Evolutionary conservation across 371 early-diverging fungal species (phyloP).

Genomic region (Mortierella sp.): DNA sequence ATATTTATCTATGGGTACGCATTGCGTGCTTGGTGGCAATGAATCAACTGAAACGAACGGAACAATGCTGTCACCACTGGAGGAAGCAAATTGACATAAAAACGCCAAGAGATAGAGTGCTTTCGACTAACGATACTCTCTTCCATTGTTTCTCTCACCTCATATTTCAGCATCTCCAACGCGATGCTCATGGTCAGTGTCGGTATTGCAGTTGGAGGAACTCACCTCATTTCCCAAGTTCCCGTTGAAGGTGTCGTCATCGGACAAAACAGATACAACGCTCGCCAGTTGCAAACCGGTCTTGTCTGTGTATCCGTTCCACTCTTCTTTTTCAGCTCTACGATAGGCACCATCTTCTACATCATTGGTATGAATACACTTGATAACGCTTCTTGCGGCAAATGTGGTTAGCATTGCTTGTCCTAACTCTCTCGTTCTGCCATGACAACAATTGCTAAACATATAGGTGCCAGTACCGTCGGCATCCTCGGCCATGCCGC

Average conservation of each 20-base stretch:
- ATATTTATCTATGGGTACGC: not conserved
- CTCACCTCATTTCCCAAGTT: slow-evolving; percentile 69
- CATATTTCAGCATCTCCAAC: slow-evolving; percentile 65
- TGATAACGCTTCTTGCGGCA: not conserved
- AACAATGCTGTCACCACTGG: no score
- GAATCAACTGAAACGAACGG: no score
- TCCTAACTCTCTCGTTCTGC: not conserved
- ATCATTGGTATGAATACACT: slow-evolving; percentile 61
- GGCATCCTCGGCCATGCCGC: slow-evolving; percentile 78
- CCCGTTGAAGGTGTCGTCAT: slow-evolving; percentile 66
- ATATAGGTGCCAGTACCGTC: slow-evolving; percentile 69
- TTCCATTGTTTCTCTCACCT: not conserved
- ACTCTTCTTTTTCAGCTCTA: slow-evolving; percentile 74
- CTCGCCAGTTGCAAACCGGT: slow-evolving; percentile 70
- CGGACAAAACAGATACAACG: slow-evolving; percentile 61
- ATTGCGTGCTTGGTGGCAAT: no score
- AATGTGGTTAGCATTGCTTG: not conserved
- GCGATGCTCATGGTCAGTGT: slow-evolving; percentile 72
- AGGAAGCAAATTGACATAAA: no score
- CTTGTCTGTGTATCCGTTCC: slow-evolving; percentile 67
- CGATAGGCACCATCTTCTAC: slow-evolving; percentile 78
- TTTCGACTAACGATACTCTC: not conserved
- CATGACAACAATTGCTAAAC: not conserved
- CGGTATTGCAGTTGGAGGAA: slow-evolving; percentile 68
- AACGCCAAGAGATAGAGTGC: no score